These are phyloP conservation scores for Eutrema heterophyllum DNA, from an alignment of 345 rosid genomes.

Conservation along the genomic window DNA sequence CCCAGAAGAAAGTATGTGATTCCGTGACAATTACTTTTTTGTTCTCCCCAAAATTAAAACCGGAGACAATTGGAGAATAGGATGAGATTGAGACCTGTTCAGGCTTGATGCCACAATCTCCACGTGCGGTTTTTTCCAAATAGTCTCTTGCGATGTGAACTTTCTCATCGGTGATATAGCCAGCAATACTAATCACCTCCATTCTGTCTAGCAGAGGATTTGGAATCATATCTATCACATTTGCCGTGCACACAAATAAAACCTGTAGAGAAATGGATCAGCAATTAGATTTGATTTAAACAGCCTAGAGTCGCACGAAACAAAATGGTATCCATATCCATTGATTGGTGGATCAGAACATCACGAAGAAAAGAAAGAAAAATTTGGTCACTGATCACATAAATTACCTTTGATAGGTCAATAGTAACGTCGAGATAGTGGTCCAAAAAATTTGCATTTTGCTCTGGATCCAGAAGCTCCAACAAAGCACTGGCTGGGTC, in stretches of 20 bases:
- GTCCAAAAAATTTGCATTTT: conserved; percentile 96
- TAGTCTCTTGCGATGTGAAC: conserved; percentile 97
- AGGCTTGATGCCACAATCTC: conserved; percentile 88
- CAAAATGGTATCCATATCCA: conserved; percentile 10
- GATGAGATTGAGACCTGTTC: conserved; percentile 58
- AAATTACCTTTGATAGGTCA: conserved; percentile 84
- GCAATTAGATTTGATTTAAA: background rate
- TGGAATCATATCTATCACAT: conserved; percentile 93
- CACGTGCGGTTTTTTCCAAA: conserved; percentile 81
- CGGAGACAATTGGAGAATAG: background rate
- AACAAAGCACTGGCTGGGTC: conserved; percentile 99
- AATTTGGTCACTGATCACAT: conserved; percentile 6
- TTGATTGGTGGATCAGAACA: background rate
- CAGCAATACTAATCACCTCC: conserved; percentile 98
- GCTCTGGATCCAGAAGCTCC: conserved; percentile 99
- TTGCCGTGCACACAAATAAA: conserved; percentile 98
- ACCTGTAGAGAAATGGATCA: conserved; percentile 52
- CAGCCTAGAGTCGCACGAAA: background rate
- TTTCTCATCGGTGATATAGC: conserved; percentile 98
- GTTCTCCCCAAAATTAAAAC: background rate
- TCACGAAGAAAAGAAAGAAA: background rate
- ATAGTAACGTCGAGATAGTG: conserved; percentile 98
- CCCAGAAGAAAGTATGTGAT: background rate
- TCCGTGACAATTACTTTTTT: background rate
- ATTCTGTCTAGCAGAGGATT: conserved; percentile 95